Evolutionary conservation across 495 filamentous ascomycete species (phyloP).

Genomic region (Aspergillus haitiensis): DNA sequence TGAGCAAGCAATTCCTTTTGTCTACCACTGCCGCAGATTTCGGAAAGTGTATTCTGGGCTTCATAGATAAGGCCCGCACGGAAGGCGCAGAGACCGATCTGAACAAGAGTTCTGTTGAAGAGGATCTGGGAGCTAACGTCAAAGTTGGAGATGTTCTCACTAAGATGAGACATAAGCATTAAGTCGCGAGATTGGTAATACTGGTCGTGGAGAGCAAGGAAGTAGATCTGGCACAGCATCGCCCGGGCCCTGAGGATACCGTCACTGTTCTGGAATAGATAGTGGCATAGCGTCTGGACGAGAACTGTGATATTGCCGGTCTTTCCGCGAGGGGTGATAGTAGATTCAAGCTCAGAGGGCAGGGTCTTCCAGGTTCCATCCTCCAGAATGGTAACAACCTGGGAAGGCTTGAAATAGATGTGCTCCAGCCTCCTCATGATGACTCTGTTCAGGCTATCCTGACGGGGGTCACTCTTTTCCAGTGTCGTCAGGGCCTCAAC

Average conservation of each 20-base stretch:
- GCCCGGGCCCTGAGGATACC: conserved; percentile 94
- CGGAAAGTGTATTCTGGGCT: conserved; percentile 91
- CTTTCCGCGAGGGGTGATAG: conserved; percentile 70
- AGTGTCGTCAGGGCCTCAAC: conserved; percentile 74
- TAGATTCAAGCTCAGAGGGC: conserved; percentile 68
- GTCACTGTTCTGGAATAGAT: conserved; percentile 89
- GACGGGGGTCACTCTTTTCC: conserved; percentile 67
- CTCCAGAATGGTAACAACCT: conserved; percentile 89
- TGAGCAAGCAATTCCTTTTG: conserved; percentile 98
- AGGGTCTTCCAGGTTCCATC: conserved; percentile 88
- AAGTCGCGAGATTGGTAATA: conserved; percentile 97
- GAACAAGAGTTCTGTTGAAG: conserved; percentile 96
- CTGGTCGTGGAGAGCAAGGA: conserved; percentile 92
- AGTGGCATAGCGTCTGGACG: conserved; percentile 86
- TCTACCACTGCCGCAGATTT: conserved; percentile 94
- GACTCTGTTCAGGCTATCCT: conserved; percentile 85
- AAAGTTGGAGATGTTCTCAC: conserved; percentile 92
- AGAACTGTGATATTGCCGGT: conserved; percentile 66
- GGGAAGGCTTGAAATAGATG: conserved; percentile 97
- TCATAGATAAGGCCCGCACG: conserved; percentile 95
- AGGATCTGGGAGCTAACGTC: conserved; percentile 97
- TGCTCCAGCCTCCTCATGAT: conserved; percentile 94
- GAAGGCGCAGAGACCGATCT: conserved; percentile 98
- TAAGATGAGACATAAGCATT: conserved; percentile 99
- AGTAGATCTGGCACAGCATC: conserved; percentile 98